A percentile compares a stretch with the other conserved stretches of the same genome.
Conservation (phyloP, 1,284 basidiomycete species). For the Meira miltonrushii region DNA sequence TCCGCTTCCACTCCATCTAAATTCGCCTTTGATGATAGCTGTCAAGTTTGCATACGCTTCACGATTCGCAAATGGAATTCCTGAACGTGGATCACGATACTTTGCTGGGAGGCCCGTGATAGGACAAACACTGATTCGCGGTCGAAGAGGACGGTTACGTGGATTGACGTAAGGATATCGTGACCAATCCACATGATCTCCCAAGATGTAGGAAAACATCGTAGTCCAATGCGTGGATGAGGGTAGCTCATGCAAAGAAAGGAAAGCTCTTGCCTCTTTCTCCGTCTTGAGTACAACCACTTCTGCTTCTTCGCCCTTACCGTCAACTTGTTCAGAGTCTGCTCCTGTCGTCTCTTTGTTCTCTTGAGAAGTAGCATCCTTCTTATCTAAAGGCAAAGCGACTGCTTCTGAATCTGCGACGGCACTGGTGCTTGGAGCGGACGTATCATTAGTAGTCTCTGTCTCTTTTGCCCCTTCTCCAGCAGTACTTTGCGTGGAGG, state of each 20-base stretch:
- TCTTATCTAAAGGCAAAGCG: too few relatives aligned
- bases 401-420: too few relatives aligned
- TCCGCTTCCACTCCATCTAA: constrained; percentile 27
- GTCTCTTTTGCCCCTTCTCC: too few relatives aligned
- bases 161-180: constrained; percentile 52
- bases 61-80: constrained; percentile 68
- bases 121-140: constrained; percentile 53
- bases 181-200: constrained; percentile 58
- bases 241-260: constrained; percentile 28
- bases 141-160: constrained; percentile 54
- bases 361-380: too few relatives aligned
- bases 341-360: too few relatives aligned
- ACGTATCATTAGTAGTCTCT: too few relatives aligned
- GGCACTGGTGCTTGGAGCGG: too few relatives aligned
- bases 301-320: too few relatives aligned
- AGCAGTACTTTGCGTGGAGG: too few relatives aligned
- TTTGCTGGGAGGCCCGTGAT: constrained; percentile 56
- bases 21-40: constrained; percentile 59
- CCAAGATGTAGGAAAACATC: constrained; percentile 72
- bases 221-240: constrained; percentile 59
- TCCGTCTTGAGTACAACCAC: neutral
- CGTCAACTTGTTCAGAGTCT: too few relatives aligned
- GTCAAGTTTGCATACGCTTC: constrained; percentile 65
- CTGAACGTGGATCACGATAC: constrained; percentile 70
- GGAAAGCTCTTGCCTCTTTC: constrained; percentile 29